Evolutionary conservation across 2,329 filamentous ascomycete genomes (phyloP).

Genomic region (Fusarium nodosum): DNA sequence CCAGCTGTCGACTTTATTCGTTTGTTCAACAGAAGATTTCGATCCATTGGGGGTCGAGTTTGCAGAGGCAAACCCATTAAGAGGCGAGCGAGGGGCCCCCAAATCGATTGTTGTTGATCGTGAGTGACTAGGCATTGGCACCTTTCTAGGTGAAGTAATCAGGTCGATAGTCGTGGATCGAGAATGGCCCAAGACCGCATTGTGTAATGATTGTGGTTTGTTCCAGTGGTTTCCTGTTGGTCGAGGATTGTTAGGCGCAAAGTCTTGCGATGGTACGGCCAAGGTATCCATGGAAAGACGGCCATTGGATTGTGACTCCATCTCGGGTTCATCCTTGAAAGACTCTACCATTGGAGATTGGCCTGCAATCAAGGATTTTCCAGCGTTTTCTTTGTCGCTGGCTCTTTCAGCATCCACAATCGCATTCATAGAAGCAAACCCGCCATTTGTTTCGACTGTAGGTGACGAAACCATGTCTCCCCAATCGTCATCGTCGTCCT

Average conservation of each 20-base stretch:
- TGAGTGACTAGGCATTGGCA: constrained; percentile 24
- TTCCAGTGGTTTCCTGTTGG: background rate
- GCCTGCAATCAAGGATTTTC: constrained; percentile 27
- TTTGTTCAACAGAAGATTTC: constrained; percentile 19
- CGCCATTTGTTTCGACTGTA: constrained; percentile 35
- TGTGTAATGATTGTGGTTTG: constrained; percentile 3
- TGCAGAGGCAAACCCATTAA: constrained; percentile 27
- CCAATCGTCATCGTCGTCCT: constrained; percentile 71
- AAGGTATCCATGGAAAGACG: constrained; percentile 32
- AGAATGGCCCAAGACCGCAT: constrained; percentile 26
- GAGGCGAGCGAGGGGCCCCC: constrained; percentile 24
- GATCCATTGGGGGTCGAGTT: constrained; percentile 26
- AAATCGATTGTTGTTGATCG: constrained; percentile 39
- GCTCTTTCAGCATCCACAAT: constrained; percentile 10
- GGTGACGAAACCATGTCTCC: constrained; percentile 68
- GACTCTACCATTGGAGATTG: constrained; percentile 24
- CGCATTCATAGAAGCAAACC: constrained; percentile 39
- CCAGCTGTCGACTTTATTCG: constrained; percentile 36
- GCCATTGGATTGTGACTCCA: background rate
- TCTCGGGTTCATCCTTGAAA: background rate
- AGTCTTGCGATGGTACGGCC: constrained; percentile 2
- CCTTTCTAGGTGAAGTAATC: constrained; percentile 20
- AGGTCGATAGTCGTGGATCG: constrained; percentile 40
- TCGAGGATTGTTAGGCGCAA: constrained; percentile 12
- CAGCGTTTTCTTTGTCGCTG: constrained; percentile 7